Evolutionary conservation across 106 monocot species (phyloP), one percentile per base, ranked within the genome.

Genomic region (Allium cepa): DNA sequence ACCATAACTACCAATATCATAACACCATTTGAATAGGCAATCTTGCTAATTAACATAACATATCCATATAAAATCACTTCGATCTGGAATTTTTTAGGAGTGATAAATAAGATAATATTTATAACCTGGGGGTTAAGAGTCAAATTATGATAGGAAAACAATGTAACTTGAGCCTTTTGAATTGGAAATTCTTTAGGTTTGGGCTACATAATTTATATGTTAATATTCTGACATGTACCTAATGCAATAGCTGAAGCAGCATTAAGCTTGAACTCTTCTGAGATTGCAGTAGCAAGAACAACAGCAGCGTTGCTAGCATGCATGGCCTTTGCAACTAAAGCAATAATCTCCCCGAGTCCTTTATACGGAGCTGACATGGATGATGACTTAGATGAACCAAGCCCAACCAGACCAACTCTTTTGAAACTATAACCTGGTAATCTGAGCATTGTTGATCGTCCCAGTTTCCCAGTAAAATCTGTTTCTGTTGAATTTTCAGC

Each of bases 391-490:
- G 90, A 84, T 53, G 57, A 3, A 13, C 57, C 57, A 49, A 84
- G 71, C 18, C 94, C 94, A 69, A 87, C 73, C 63, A 94, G 73
- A 71, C 80, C 76, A 14, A 90, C 22, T 71, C 94, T 78, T 72
- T 79, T 90, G 68, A 94, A 90, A 63, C 87, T 87, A 17, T 80
- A 74, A 60, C 90, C 84, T 28, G 84, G 77, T 69, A 94, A 67
- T 53, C 90, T 90, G 60, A 94, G 87, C 47, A 94, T 69, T 4
- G 83, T 77, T 10, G 94, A 84, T 62, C 90, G 94, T 9, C 94
- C 90, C 17, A 84, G 14, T 72, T 94, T 94, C 49, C 90, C 94
- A 50, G 84, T 85, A 62, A 94, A 94, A 80, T 94, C 94, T 65
- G 90, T 90, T 67, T 94, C 94, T 9, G 73, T 17, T 14, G 90